Evolutionary conservation across 2,329 filamentous ascomycete species (phyloP), one percentile per base, ranked within the genome.

Genomic region (Alternaria sp.): DNA sequence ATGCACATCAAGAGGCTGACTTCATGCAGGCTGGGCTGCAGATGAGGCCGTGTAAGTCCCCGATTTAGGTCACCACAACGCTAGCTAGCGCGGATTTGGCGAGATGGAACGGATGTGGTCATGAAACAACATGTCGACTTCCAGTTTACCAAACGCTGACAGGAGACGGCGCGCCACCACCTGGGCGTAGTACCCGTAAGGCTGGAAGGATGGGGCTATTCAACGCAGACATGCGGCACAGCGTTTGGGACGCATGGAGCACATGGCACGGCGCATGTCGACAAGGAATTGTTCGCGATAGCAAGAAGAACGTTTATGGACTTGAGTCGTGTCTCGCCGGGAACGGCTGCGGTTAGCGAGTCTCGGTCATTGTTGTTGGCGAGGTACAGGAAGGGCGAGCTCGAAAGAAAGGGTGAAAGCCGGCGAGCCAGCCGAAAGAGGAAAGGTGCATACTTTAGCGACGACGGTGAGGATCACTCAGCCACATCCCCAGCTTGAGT

Each of bases 1-100:
- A 43, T 61, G 63, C 59, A 65, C 54, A 62, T 54, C 25, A 43
- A 55, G 61, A 67, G 64, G 69, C 71, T 72, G 64, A 69, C 56
- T 61, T 63, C 56, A 68, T 68, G 64, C 57, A 47, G 55, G 28
- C 44, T 47, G 50, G 58, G 44, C 49, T 28, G 12, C 49, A 28
- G 56, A 45, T 43, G 32, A 61, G 62, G 62, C 59, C 65, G 57
- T 62, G 57, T 66, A 71, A 71, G 69, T 66, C 62, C 70, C 70
- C 69, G 69, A 70, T 46, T 47, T 62, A 57, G 47, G 57, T 57
- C 44, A 51, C 59, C 56, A 59, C 26, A 58, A 49, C 49, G 17
- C 30, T 57, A 26, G 23, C 54, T 62, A 61, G 28, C 32, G 44
- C 57, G 28, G 51, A 58, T 64, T 17, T 30, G 44, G 52, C 26